A percentile compares a stretch with the other conserved stretches of the same genome.
Conservation (phyloP, 345 rosid species). For the Gossypium stocksii region DNA sequence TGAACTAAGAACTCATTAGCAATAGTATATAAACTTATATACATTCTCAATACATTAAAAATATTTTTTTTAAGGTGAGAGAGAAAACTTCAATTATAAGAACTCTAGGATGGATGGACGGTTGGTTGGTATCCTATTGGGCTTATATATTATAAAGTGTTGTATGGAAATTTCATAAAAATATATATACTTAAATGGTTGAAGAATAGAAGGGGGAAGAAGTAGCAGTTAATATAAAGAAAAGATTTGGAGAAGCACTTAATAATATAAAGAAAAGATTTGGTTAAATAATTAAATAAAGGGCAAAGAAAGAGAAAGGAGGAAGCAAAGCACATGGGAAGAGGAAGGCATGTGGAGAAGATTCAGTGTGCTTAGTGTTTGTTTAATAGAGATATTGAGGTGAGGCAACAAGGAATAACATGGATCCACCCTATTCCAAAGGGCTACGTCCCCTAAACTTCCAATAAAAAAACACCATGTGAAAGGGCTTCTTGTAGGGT, state of each 20-base stretch:
- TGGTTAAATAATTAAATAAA: background rate
- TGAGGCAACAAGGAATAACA: slow-evolving; percentile 45
- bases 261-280: background rate
- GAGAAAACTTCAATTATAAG: background rate
- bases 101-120: slow-evolving; percentile 5
- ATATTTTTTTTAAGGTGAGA: background rate
- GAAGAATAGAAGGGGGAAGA: slow-evolving; percentile 1
- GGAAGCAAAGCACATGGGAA: slow-evolving; percentile 71
- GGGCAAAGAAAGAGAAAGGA: slow-evolving; percentile 12
- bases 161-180: background rate
- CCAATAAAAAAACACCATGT: slow-evolving; percentile 49
- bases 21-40: too few relatives aligned
- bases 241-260: background rate
- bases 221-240: background rate
- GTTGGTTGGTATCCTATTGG: slow-evolving; percentile 8
- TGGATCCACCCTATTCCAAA: slow-evolving; percentile 46
- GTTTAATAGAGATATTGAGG: slow-evolving; percentile 24
- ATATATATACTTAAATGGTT: background rate
- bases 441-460: slow-evolving; percentile 34
- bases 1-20: too few relatives aligned
- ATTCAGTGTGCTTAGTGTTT: slow-evolving; percentile 43
- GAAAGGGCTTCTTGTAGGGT: slow-evolving; percentile 60
- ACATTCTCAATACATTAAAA: too few relatives aligned
- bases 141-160: slow-evolving; percentile 4
- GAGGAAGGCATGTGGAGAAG: slow-evolving; percentile 76